Evolutionary conservation across 768 basidiomycete genomes (phyloP).

Genomic region (Coprinellus micaceus): DNA sequence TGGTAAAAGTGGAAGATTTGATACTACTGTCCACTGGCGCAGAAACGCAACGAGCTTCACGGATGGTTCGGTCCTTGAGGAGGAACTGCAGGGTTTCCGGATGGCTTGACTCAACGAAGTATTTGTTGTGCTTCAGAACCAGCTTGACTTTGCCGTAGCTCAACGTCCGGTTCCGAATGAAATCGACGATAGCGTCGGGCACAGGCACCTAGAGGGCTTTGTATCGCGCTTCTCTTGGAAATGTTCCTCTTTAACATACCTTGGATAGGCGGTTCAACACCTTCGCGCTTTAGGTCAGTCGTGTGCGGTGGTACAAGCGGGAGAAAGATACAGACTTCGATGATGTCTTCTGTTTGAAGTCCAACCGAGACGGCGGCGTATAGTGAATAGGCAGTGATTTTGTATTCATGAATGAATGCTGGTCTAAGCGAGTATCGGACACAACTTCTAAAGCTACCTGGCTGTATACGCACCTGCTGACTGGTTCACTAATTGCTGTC

Average conservation of each 20-base stretch:
- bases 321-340: constrained; percentile 68
- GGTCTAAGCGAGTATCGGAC: constrained; percentile 55
- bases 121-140: constrained; percentile 96
- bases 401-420: constrained; percentile 98
- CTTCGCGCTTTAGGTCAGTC: constrained; percentile 36
- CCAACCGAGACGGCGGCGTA: constrained; percentile 99
- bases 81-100: constrained; percentile 88
- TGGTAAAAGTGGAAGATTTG: constrained; percentile 73
- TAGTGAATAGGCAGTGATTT: constrained; percentile 94
- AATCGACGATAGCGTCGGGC: constrained; percentile 76
- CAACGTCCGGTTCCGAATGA: constrained; percentile 89
- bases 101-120: constrained; percentile 93
- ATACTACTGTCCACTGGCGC: constrained; percentile 68
- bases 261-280: constrained; percentile 81
- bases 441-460: constrained; percentile 3
- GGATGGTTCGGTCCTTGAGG: constrained; percentile 81
- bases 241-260: constrained; percentile 33
- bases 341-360: constrained; percentile 95
- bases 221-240: not conserved
- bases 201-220: constrained; percentile 72
- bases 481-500: constrained; percentile 96
- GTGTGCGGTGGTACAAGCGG: constrained; percentile 15
- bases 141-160: constrained; percentile 99
- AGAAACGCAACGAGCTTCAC: constrained; percentile 78
- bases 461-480: constrained; percentile 77